phyloP scores from a whole-genome alignment of 202 grass and related monocot species.

The Elaeis oleifera region DNA sequence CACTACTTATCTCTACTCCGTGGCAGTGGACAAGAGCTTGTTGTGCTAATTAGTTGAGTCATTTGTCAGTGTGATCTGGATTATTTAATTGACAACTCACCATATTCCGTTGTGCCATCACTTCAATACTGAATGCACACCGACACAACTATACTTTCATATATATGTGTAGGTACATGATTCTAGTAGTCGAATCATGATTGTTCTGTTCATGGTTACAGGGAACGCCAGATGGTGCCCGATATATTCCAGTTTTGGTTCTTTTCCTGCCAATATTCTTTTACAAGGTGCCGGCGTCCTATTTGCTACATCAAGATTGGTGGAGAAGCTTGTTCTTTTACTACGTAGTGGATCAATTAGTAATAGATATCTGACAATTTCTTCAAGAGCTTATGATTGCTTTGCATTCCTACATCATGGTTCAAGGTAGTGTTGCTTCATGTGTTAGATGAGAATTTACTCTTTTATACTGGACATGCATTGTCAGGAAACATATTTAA shows the following conservation, averaged over 20 bases:
- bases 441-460: too few relatives aligned
- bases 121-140: too few relatives aligned
- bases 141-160: too few relatives aligned
- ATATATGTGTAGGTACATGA: too few relatives aligned
- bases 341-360: constrained; percentile 59
- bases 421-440: constrained; percentile 48
- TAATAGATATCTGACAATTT: constrained; percentile 56
- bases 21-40: too few relatives aligned
- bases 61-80: too few relatives aligned
- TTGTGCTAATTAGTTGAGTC: too few relatives aligned
- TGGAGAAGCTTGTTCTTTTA: constrained; percentile 83
- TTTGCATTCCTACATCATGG: constrained; percentile 92
- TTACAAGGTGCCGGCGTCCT: constrained; percentile 77
- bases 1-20: too few relatives aligned
- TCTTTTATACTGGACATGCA: too few relatives aligned
- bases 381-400: constrained; percentile 64
- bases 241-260: constrained; percentile 62
- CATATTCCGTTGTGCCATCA: too few relatives aligned
- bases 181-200: too few relatives aligned
- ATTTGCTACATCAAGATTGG: constrained; percentile 74
- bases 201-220: constrained; percentile 11
- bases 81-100: too few relatives aligned
- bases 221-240: constrained; percentile 76
- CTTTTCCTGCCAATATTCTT: constrained; percentile 84
- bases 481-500: neutral